A percentile compares a stretch with the other conserved stretches of the same genome.
These are phyloP conservation scores for Vitis rotundifolia DNA, from an alignment of 164 flowering plant genomes.

Conservation along the genomic window DNA sequence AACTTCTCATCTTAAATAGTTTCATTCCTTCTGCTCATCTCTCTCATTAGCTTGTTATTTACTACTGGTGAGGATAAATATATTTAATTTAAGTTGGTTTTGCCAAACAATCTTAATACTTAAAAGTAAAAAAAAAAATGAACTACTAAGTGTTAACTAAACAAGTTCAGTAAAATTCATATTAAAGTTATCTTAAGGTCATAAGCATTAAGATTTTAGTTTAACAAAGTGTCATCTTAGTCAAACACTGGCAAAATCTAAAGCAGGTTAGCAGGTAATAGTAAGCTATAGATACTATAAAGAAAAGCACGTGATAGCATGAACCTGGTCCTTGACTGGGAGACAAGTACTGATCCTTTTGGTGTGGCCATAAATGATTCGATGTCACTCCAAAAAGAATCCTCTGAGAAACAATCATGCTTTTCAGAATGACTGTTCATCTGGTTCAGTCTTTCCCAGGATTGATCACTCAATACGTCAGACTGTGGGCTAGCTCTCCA, in stretches of 20 bases:
- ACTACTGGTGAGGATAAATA: too few relatives aligned
- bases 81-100: too few relatives aligned
- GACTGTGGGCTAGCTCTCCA: constrained; percentile 18
- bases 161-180: too few relatives aligned
- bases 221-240: not conserved
- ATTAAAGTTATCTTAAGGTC: too few relatives aligned
- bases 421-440: constrained; percentile 14
- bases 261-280: not conserved
- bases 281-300: not conserved
- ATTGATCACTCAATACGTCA: constrained; percentile 19
- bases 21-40: too few relatives aligned
- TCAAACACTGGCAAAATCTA: not conserved
- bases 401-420: constrained; percentile 37
- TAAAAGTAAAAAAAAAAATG: too few relatives aligned
- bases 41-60: too few relatives aligned
- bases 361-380: constrained; percentile 47
- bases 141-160: too few relatives aligned
- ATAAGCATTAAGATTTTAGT: too few relatives aligned
- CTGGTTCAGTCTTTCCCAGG: constrained; percentile 13
- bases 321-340: constrained; percentile 73
- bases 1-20: too few relatives aligned
- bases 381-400: constrained; percentile 62
- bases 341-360: constrained; percentile 40
- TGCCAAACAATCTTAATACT: too few relatives aligned
- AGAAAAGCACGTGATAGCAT: not conserved